phyloP scores from a whole-genome alignment of 345 rosid genomes.

The Gossypium stocksii region DNA sequence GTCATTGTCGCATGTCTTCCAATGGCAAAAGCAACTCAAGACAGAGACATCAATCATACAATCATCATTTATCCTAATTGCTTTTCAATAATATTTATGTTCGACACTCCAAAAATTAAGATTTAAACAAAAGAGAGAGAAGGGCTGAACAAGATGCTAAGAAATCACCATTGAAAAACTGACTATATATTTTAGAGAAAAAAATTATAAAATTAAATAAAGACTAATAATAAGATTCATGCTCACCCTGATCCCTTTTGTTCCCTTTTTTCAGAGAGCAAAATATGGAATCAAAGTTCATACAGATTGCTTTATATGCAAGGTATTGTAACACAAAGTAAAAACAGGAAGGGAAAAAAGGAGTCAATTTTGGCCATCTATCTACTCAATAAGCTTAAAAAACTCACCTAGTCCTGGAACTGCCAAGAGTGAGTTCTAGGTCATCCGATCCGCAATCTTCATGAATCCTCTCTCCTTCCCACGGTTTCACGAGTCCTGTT shows the following conservation, averaged over 20 bases:
- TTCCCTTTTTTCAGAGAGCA: not conserved
- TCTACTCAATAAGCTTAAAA: not conserved
- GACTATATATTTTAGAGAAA: slow-evolving; percentile 9
- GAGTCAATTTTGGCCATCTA: not conserved
- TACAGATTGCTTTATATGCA: slow-evolving; percentile 3
- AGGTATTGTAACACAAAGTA: not conserved
- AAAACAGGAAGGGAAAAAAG: not conserved
- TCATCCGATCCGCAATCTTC: slow-evolving; percentile 92
- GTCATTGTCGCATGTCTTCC: slow-evolving; percentile 4
- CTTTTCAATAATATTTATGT: not conserved
- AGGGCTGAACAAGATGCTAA: not conserved
- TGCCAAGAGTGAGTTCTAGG: slow-evolving; percentile 96
- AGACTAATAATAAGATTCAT: slow-evolving; percentile 8
- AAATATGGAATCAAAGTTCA: not conserved
- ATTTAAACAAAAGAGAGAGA: not conserved
- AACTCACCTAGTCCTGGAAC: slow-evolving; percentile 62
- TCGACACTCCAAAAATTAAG: not conserved
- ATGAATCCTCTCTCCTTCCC: slow-evolving; percentile 98
- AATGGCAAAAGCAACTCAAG: slow-evolving; percentile 6
- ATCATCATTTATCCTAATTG: not conserved
- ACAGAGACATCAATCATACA: slow-evolving; percentile 10
- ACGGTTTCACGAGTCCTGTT: slow-evolving; percentile 77
- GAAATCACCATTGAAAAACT: not conserved
- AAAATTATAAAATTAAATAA: not conserved
- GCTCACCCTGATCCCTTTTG: slow-evolving; percentile 17